Percentiles rank a stretch among this genome's conserved stretches.
These are phyloP conservation scores for Fusarium secorum DNA, from an alignment of 2,329 filamentous ascomycete species.

Conservation along the genomic window DNA sequence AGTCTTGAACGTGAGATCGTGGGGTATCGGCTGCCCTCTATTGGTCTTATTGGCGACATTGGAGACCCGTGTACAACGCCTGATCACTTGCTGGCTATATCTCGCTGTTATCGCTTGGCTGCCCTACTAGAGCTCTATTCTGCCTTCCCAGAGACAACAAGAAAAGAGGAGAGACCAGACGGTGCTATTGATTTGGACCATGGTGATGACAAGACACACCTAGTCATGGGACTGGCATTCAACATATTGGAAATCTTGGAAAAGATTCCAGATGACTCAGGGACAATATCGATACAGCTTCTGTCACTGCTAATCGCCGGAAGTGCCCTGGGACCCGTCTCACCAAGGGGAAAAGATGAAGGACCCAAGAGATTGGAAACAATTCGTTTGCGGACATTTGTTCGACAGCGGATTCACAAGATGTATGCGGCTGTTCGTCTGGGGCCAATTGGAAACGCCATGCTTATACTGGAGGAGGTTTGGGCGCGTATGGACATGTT, in stretches of 20 bases:
- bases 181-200: not conserved
- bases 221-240: not conserved
- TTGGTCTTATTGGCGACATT: conserved; percentile 7
- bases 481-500: conserved; percentile 22
- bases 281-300: conserved; percentile 14
- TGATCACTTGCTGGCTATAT: conserved; percentile 2
- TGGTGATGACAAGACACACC: not conserved
- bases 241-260: not conserved
- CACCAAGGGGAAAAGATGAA: not conserved
- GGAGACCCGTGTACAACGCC: conserved; percentile 3
- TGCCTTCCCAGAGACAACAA: conserved; percentile 11
- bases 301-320: conserved; percentile 16
- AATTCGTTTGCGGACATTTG: conserved; percentile 1
- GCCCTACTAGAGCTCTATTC: conserved; percentile 12
- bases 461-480: conserved; percentile 14
- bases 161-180: not conserved
- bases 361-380: not conserved
- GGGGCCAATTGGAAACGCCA: conserved; percentile 1
- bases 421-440: conserved; percentile 7
- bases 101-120: conserved; percentile 11
- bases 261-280: conserved; percentile 1
- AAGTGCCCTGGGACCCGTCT: not conserved
- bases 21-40: not conserved
- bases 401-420: not conserved
- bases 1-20: not conserved